A percentile compares a stretch with the other conserved stretches of the same genome.
Evolutionary conservation across 1,284 basidiomycete species (phyloP).

Genomic region (Cryptococcus floricola): DNA sequence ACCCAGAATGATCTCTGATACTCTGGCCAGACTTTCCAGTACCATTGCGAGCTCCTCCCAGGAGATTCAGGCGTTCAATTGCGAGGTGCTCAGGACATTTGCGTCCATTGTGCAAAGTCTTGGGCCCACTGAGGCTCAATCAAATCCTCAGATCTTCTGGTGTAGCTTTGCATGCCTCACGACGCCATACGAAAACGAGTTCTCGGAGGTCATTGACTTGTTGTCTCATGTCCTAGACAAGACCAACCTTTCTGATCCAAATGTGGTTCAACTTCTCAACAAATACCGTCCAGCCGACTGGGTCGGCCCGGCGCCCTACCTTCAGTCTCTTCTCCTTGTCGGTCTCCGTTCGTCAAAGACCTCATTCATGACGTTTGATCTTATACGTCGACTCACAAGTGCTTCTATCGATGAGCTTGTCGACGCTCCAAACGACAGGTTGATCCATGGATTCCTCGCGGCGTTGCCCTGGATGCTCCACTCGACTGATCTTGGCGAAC

Average conservation of each 20-base stretch:
- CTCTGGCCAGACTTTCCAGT: conserved; percentile 78
- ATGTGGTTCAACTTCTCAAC: conserved; percentile 61
- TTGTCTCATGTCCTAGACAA: conserved; percentile 67
- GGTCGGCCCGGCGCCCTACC: conserved; percentile 59
- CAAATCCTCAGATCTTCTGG: conserved; percentile 83
- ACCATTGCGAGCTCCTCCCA: conserved; percentile 69
- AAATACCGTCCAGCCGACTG: conserved; percentile 69
- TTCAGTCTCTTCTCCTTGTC: conserved; percentile 72
- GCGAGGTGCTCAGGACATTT: conserved; percentile 77
- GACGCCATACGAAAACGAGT: conserved; percentile 80
- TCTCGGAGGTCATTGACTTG: conserved; percentile 64
- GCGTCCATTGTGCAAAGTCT: conserved; percentile 61
- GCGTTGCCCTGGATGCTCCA: conserved; percentile 86
- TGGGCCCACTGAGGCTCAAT: conserved; percentile 58
- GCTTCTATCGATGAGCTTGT: conserved; percentile 65
- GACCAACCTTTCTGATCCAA: conserved; percentile 67
- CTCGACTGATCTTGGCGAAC: conserved; percentile 64
- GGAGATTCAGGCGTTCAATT: conserved; percentile 75
- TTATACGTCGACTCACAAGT: conserved; percentile 64
- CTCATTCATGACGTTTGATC: conserved; percentile 62
- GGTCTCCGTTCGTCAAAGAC: conserved; percentile 78
- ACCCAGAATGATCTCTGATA: conserved; percentile 68
- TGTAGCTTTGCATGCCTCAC: conserved; percentile 73
- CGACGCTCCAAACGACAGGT: conserved; percentile 66
- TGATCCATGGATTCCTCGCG: conserved; percentile 78